These are phyloP conservation scores for Sarocladium kiliense DNA, from an alignment of 2,329 filamentous ascomycete species.

Conservation along the genomic window DNA sequence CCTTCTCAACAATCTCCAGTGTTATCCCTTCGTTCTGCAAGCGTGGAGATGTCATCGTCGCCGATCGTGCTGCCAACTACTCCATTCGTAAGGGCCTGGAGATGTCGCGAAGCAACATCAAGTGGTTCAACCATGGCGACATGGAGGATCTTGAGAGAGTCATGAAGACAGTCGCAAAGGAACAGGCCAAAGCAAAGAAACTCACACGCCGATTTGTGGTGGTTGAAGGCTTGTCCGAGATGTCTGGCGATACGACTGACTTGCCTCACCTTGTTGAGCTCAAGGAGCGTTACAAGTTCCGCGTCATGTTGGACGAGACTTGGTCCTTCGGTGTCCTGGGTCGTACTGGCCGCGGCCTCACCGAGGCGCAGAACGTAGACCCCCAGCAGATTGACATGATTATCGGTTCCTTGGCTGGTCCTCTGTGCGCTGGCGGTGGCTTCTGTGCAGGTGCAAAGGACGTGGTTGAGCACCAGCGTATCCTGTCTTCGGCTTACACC, in stretches of 20 bases:
- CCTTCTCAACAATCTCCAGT: slow-evolving; percentile 93
- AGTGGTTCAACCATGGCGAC: slow-evolving; percentile 95
- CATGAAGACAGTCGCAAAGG: slow-evolving; percentile 77
- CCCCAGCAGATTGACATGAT: slow-evolving; percentile 95
- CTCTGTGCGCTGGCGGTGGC: slow-evolving; percentile 86
- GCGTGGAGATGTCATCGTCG: slow-evolving; percentile 93
- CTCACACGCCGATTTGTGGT: slow-evolving; percentile 92
- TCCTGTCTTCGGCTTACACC: slow-evolving; percentile 87
- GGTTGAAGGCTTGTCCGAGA: slow-evolving; percentile 92
- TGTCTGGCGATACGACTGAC: slow-evolving; percentile 76
- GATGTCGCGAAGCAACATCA: slow-evolving; percentile 82
- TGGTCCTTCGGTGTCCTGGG: slow-evolving; percentile 96
- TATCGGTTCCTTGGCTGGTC: slow-evolving; percentile 83
- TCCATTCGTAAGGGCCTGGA: slow-evolving; percentile 92
- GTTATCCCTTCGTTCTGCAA: slow-evolving; percentile 97
- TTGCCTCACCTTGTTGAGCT: slow-evolving; percentile 87
- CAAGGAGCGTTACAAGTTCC: slow-evolving; percentile 96
- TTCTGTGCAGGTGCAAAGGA: slow-evolving; percentile 92
- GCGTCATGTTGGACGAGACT: slow-evolving; percentile 93
- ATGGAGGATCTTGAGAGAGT: slow-evolving; percentile 89
- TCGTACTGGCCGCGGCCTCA: slow-evolving; percentile 83
- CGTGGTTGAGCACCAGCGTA: slow-evolving; percentile 93
- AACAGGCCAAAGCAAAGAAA: slow-evolving; percentile 78
- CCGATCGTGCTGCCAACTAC: slow-evolving; percentile 89
- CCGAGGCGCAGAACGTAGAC: slow-evolving; percentile 95